Evolutionary conservation across 495 filamentous ascomycete genomes (phyloP), one percentile per base, ranked within the genome.

Genomic region (Penicillium pancosmium): DNA sequence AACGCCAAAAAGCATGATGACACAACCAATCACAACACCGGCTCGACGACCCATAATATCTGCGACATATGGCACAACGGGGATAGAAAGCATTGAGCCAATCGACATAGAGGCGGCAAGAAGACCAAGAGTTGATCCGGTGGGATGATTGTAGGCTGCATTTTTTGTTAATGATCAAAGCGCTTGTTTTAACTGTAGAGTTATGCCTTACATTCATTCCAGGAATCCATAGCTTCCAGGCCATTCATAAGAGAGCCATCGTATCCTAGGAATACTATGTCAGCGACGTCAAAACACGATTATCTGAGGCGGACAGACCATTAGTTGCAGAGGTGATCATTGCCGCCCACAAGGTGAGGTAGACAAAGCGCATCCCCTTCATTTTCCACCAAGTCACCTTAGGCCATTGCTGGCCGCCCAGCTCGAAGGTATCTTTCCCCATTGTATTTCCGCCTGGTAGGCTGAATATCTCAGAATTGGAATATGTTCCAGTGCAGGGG

Each of bases 1-100:
- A 31, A 91, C 87, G 16, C 89, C 89, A 60, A 91, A 90, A 33
- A 70, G 84, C 85, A 88, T 88, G 66, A 89, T 83, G 4, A 79
- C 59, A 50, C 85, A 86, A 41, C 87, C 87, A 55, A 85, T 72
- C 49, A 84, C 72, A 53, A 89, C 84, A 51, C 85, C 84, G 56
- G 78, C 43, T 58, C 86, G 84, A 44, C 87, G 84, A 55, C 87
- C 87, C 49, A 83, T 69, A 55, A 80, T 73, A 74, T 89, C 86
- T 41, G 85, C 83, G 49, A 86, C 66, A 59, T 83, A 75, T 11
- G 87, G 87, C 6, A 88, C 86, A 9, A 87, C 66, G 33, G 86
- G 87, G 50, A 89, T 85, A 25, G 85, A 85, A 41, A 74, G 75
- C 60, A 90, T 78, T 54, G 79, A 84, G 57, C 87, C 87, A 56